These are phyloP conservation scores for Arthroderma uncinatum DNA, from an alignment of 2,329 filamentous ascomycete species.

Conservation along the genomic window DNA sequence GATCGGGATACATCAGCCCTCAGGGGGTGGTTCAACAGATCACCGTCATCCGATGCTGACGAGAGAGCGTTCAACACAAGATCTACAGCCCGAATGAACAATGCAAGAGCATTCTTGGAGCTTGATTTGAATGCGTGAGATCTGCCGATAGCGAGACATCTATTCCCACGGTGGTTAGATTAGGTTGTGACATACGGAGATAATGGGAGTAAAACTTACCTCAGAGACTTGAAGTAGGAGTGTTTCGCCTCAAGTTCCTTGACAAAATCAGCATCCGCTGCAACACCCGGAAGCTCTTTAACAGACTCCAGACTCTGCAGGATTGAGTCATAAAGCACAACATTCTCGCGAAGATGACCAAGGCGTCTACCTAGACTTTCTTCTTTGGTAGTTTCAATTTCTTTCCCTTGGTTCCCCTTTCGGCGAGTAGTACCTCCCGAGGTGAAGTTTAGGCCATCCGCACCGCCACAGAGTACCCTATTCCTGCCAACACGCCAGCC, in stretches of 20 bases:
- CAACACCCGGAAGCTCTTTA: slow-evolving; percentile 79
- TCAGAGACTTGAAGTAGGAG: slow-evolving; percentile 78
- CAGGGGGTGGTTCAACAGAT: slow-evolving; percentile 41
- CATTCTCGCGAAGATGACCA: slow-evolving; percentile 69
- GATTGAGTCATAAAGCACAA: slow-evolving; percentile 82
- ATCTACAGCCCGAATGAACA: slow-evolving; percentile 61
- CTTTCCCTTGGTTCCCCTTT: slow-evolving; percentile 38
- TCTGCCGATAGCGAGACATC: slow-evolving; percentile 71
- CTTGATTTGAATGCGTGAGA: slow-evolving; percentile 67
- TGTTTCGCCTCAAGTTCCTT: slow-evolving; percentile 66
- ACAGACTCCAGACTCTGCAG: slow-evolving; percentile 84
- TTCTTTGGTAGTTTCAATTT: slow-evolving; percentile 43
- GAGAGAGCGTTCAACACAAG: slow-evolving; percentile 46
- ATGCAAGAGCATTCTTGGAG: slow-evolving; percentile 68
- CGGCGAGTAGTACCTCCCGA: slow-evolving; percentile 41
- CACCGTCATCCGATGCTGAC: slow-evolving; percentile 17
- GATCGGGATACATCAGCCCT: slow-evolving; percentile 55
- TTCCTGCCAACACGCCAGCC: slow-evolving; percentile 93
- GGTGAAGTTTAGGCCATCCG: slow-evolving; percentile 56
- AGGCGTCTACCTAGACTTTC: slow-evolving; percentile 65
- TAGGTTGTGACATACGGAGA: slow-evolving; percentile 4
- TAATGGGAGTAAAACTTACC: slow-evolving; percentile 42
- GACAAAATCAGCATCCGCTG: slow-evolving; percentile 66
- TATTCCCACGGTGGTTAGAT: slow-evolving; percentile 24
- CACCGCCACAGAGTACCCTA: slow-evolving; percentile 69